Percentiles rank a stretch among this genome's conserved stretches.
Conservation (phyloP, 257 asterid species). For the Sherardia arvensis region DNA sequence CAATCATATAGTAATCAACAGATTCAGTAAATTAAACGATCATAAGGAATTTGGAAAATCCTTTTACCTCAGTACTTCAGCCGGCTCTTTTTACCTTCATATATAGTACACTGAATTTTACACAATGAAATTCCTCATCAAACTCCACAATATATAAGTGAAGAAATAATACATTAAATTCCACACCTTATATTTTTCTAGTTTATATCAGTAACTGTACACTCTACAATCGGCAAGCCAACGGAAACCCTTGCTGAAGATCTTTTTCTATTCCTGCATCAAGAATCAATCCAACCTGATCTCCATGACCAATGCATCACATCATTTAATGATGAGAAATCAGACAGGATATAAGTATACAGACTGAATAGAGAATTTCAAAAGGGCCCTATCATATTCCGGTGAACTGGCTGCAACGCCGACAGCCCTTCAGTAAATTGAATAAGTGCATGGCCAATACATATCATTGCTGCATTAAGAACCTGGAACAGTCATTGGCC, state of each 20-base stretch:
- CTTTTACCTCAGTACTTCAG: too few species aligned
- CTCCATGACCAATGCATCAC: constrained; percentile 9
- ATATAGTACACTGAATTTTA: too few species aligned
- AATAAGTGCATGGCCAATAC: constrained; percentile 95
- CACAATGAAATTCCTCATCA: too few species aligned
- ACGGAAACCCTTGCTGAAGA: constrained; percentile 87
- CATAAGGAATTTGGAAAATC: too few species aligned
- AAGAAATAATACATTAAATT: too few species aligned
- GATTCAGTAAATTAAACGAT: too few species aligned
- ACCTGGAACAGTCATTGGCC: constrained; percentile 39
- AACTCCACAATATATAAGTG: too few species aligned
- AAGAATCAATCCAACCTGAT: constrained; percentile 77
- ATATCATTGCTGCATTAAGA: constrained; percentile 97
- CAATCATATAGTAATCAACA: too few species aligned
- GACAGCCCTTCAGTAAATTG: constrained; percentile 85
- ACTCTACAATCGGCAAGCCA: constrained; percentile 71
- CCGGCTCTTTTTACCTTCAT: too few species aligned
- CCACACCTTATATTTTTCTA: too few species aligned
- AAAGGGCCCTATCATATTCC: too few species aligned
- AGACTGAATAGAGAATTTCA: too few species aligned
- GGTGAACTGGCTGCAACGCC: constrained; percentile 81
- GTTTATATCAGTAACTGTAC: constrained; percentile 70
- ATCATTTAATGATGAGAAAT: constrained; percentile 10
- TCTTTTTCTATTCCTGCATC: constrained; percentile 87
- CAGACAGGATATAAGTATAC: constrained; percentile 10